phyloP scores from a whole-genome alignment of 202 grass and related monocot genomes.

The Zoysia matrella region DNA sequence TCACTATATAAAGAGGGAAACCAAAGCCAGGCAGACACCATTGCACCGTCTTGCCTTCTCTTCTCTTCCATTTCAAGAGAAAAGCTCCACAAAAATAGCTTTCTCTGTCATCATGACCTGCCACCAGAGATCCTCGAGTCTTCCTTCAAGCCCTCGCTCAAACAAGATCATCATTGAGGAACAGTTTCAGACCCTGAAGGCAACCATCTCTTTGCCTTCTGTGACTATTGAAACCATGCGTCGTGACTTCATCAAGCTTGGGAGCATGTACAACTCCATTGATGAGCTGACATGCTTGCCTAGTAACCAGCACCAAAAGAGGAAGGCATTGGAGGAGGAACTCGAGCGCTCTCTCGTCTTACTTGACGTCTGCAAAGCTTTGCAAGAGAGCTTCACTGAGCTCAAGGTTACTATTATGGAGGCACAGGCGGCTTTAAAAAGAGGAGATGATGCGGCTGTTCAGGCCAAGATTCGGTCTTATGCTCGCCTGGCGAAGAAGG shows the following conservation, averaged over 20 bases:
- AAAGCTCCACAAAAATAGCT: not conserved
- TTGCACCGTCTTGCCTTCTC: not conserved
- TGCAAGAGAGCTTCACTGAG: conserved; percentile 47
- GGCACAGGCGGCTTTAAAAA: not conserved
- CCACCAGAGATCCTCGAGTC: conserved; percentile 34
- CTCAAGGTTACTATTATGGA: conserved; percentile 34
- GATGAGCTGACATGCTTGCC: not conserved
- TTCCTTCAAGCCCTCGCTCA: conserved; percentile 27
- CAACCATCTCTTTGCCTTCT: not conserved
- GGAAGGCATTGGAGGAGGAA: not conserved
- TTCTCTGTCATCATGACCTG: conserved; percentile 30
- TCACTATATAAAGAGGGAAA: conserved; percentile 6
- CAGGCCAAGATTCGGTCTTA: conserved; percentile 25
- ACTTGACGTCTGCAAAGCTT: not conserved
- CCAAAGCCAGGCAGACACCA: not conserved
- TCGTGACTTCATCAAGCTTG: not conserved
- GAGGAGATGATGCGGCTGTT: no score
- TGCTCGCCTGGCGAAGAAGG: conserved; percentile 46
- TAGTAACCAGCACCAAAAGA: not conserved
- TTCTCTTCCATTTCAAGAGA: not conserved
- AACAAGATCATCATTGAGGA: not conserved
- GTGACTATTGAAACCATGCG: not conserved
- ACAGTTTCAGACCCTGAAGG: not conserved
- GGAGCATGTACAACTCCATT: not conserved
- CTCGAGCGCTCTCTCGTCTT: not conserved